Conservation (phyloP, 768 basidiomycete genomes). For the Panaeolus cyanescens region DNA sequence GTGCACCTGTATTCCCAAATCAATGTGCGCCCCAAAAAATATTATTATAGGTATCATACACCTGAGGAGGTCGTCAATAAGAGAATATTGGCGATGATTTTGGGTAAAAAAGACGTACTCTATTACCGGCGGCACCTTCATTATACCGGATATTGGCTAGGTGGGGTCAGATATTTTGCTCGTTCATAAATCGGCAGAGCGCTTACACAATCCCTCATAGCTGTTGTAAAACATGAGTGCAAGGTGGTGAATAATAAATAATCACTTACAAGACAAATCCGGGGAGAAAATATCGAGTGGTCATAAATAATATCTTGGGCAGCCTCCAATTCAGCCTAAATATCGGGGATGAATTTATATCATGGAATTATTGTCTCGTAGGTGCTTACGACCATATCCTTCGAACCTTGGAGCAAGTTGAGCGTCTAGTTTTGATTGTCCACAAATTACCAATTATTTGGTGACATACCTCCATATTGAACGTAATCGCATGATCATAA, state of each 20-base stretch:
- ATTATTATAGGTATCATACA: not conserved
- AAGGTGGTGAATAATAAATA: not conserved
- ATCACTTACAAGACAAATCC: constrained; percentile 28
- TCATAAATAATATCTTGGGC: constrained; percentile 28
- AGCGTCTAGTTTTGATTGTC: not conserved
- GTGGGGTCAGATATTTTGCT: not conserved
- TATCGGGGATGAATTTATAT: not conserved
- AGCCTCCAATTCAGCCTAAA: constrained; percentile 26
- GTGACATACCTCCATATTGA: constrained; percentile 22
- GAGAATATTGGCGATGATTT: no score
- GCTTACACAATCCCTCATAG: not conserved
- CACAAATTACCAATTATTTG: not conserved
- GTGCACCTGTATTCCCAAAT: not conserved
- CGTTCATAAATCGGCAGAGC: not conserved
- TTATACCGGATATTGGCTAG: not conserved
- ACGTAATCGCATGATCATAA: constrained; percentile 26
- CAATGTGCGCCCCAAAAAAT: not conserved
- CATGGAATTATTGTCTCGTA: not conserved
- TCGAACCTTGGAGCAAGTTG: not conserved
- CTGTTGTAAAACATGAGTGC: not conserved
- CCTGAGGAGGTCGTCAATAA: not conserved
- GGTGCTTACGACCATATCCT: constrained; percentile 6
- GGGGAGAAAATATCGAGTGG: constrained; percentile 28
- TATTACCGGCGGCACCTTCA: not conserved
- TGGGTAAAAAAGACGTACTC: not conserved